A percentile compares a stretch with the other conserved stretches of the same genome.
Conservation (phyloP, 73 alveolate genomes). For the Tetrahymena elliotti region DNA sequence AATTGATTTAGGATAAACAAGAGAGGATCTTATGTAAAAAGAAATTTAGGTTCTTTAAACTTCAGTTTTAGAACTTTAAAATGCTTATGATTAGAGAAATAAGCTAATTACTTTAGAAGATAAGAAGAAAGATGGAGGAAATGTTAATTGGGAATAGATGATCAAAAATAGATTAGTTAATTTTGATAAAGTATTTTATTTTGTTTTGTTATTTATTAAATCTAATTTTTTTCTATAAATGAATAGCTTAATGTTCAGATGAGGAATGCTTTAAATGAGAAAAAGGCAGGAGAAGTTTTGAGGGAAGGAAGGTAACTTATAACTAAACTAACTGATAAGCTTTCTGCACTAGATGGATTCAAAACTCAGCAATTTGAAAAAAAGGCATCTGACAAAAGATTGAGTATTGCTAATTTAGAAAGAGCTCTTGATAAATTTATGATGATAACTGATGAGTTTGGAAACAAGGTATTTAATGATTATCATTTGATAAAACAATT, state of each 20-base stretch:
- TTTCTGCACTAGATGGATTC: neutral
- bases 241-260: neutral
- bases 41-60: neutral
- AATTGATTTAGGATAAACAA: neutral
- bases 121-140: neutral
- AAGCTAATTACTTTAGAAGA: neutral
- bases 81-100: neutral
- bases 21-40: neutral
- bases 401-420: neutral
- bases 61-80: neutral
- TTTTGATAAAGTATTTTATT: neutral
- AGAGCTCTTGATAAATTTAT: neutral
- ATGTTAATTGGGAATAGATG: neutral
- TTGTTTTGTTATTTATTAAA: neutral
- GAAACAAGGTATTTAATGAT: neutral
- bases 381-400: neutral
- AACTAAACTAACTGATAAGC: neutral
- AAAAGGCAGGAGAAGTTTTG: neutral
- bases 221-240: neutral
- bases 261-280: neutral
- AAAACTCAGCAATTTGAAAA: neutral
- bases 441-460: neutral
- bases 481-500: neutral
- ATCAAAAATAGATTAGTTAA: neutral
- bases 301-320: neutral